Evolutionary conservation across 192 early-diverging fungal species (phyloP).

Genomic region (Linderina pennispora): DNA sequence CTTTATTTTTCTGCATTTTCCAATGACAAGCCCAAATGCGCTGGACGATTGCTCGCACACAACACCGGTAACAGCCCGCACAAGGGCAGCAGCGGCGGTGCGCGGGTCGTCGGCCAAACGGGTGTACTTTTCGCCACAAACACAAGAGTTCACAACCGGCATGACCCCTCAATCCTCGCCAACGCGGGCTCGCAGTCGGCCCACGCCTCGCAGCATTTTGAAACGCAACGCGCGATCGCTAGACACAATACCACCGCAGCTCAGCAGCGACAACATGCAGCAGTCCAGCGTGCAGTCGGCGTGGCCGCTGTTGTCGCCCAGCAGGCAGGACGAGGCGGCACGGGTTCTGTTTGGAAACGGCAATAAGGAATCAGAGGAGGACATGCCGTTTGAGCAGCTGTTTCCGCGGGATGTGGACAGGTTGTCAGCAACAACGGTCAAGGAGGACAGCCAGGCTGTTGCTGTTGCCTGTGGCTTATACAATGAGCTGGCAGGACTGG

Average conservation of each 20-base stretch:
- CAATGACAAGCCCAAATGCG: no score
- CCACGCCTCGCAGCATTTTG: conserved; percentile 29
- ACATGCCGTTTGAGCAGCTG: conserved; percentile 6
- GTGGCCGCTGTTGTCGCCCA: not conserved
- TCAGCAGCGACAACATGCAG: no score
- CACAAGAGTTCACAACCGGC: conserved; percentile 26
- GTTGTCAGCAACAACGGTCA: conserved; percentile 1
- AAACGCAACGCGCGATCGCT: conserved; percentile 21
- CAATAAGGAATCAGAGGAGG: no score
- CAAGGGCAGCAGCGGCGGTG: no score
- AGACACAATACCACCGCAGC: no score
- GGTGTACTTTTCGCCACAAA: conserved; percentile 38
- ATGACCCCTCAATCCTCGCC: conserved; percentile 41
- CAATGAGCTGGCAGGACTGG: conserved; percentile 12
- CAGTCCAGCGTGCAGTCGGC: no score
- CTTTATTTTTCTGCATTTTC: no score
- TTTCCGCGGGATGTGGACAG: conserved; percentile 3
- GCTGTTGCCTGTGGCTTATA: no score
- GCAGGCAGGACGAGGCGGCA: not conserved
- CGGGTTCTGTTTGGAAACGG: conserved; percentile 4
- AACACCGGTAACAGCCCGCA: no score
- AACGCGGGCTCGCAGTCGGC: conserved; percentile 20
- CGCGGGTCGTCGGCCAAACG: conserved; percentile 16
- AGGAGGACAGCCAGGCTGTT: not conserved
- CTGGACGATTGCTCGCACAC: no score